Conservation (phyloP, 1,284 basidiomycete genomes). For the Irpex sp. region DNA sequence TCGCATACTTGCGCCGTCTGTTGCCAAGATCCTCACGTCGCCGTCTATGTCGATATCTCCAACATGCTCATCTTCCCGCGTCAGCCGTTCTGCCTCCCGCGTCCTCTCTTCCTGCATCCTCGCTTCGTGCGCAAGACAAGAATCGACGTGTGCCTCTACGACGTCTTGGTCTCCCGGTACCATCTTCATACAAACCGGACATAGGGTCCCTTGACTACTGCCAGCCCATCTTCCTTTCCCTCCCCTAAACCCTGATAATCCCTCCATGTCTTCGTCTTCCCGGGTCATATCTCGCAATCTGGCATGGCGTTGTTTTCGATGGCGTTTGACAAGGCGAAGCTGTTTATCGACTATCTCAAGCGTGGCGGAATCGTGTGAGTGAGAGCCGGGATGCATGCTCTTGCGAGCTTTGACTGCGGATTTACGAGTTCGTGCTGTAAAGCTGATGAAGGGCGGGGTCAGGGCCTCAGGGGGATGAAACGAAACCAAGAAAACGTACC, state of each 20-base stretch:
- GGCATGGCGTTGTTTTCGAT: constrained; percentile 58
- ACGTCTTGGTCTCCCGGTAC: constrained; percentile 67
- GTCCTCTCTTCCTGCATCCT: constrained; percentile 39
- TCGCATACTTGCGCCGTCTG: constrained; percentile 35
- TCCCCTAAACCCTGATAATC: constrained; percentile 20
- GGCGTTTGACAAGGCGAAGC: constrained; percentile 55
- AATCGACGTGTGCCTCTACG: constrained; percentile 72
- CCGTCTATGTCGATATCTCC: constrained; percentile 32
- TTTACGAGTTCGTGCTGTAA: constrained; percentile 37
- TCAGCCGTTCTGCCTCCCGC: constrained; percentile 27
- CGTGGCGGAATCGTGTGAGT: constrained; percentile 27
- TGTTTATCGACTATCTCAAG: constrained; percentile 47
- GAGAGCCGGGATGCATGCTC: constrained; percentile 34
- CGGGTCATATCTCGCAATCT: constrained; percentile 62
- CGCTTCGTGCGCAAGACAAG: constrained; percentile 57
- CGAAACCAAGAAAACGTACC: constrained; percentile 32
- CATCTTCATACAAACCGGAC: constrained; percentile 60
- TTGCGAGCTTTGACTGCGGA: constrained; percentile 66
- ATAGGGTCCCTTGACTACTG: constrained; percentile 40
- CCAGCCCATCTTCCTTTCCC: constrained; percentile 24
- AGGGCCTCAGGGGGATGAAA: background rate
- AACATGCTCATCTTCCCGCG: constrained; percentile 24
- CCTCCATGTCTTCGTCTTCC: constrained; percentile 48
- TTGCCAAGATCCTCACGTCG: constrained; percentile 24
- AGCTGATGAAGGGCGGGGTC: constrained; percentile 6